Evolutionary conservation across 371 early-diverging fungal genomes (phyloP).

Genomic region (Mortierella sp.): DNA sequence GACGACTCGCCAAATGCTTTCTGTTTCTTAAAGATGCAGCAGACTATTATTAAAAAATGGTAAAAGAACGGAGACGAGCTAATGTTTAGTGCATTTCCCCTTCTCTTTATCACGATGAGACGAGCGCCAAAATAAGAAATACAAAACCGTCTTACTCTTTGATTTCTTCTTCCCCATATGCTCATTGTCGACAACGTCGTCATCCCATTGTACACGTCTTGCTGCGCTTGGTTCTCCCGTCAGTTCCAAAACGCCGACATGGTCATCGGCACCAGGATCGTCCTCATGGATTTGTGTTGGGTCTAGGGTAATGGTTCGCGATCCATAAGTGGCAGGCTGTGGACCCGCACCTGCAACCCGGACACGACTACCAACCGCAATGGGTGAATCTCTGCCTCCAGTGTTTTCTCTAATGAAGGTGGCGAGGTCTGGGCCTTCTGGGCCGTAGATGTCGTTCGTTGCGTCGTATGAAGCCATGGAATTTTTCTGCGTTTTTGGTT

Average conservation of each 20-base stretch:
- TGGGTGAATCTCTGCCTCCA: neutral
- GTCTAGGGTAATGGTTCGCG: slow-evolving; percentile 46
- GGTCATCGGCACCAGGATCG: slow-evolving; percentile 38
- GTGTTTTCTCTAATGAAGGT: slow-evolving; percentile 6
- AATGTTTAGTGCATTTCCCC: too few species aligned
- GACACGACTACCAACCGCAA: slow-evolving; percentile 2
- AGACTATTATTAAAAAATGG: slow-evolving; percentile 69
- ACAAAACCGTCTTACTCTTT: slow-evolving; percentile 69
- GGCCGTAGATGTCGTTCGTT: slow-evolving; percentile 39
- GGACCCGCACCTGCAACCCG: slow-evolving; percentile 24
- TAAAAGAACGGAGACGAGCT: neutral
- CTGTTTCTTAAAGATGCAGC: slow-evolving; percentile 89
- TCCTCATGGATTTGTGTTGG: slow-evolving; percentile 34
- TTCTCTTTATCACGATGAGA: too few species aligned
- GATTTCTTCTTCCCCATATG: slow-evolving; percentile 84
- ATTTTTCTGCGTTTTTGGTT: too few species aligned
- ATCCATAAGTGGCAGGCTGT: slow-evolving; percentile 46
- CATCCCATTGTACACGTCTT: slow-evolving; percentile 82
- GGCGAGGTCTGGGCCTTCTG: slow-evolving; percentile 17
- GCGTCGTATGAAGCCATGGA: slow-evolving; percentile 14
- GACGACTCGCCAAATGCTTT: slow-evolving; percentile 78
- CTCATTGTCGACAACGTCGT: slow-evolving; percentile 89
- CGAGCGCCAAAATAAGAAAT: too few species aligned
- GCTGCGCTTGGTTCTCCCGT: slow-evolving; percentile 61
- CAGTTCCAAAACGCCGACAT: slow-evolving; percentile 61